Evolutionary conservation across 345 rosid genomes (phyloP), one percentile per base, ranked within the genome.

Genomic region (Lenwebbia sp.): DNA sequence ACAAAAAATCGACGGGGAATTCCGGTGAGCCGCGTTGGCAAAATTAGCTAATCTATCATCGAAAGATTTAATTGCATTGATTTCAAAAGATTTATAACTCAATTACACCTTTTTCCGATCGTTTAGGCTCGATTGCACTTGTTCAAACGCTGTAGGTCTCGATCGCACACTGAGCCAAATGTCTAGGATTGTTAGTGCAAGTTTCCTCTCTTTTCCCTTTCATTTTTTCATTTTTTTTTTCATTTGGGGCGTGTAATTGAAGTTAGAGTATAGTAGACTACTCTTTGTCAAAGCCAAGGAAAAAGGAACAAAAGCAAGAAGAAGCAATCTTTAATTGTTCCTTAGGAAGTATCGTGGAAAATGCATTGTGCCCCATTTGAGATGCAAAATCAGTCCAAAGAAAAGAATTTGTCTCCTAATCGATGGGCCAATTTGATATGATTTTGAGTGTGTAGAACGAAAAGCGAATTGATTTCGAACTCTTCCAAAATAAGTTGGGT

Each of bases 1-100:
- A 6, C 0, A 15, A 30, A 1, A 60, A 6, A 1, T 12, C 4
- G 3, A 17, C 1, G 40, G 0, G 2, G 13, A 13, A 65, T 70
- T 37, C 1, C 23, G 1, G 25, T 2, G 13, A 37, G 13, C 3
- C 26, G 1, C 7, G 22, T 37, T 21, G 7, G 7, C 14, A 19
- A 70, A 70, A 19, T 37, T 19, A 2, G 26, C 13, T 37, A 19
- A 70, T 70, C 4, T 0, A 2, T 70, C 5, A 19, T 21, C 10
- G 13, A 1, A 70, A 37, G 7, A 70, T 19, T 5, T 21, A 70
- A 37, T 19, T 37, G 0, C 26, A 33, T 19, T 0, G 7, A 37
- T 33, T 10, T 4, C 22, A 19, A 19, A 19, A 33, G 1, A 8
- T 37, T 37, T 19, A 10, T 0, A 8, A 33, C 2, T 6, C 1